Percentiles rank a stretch among this genome's conserved stretches.
Conservation (phyloP, 805 yeast species). For the Suhomyces sp. region DNA sequence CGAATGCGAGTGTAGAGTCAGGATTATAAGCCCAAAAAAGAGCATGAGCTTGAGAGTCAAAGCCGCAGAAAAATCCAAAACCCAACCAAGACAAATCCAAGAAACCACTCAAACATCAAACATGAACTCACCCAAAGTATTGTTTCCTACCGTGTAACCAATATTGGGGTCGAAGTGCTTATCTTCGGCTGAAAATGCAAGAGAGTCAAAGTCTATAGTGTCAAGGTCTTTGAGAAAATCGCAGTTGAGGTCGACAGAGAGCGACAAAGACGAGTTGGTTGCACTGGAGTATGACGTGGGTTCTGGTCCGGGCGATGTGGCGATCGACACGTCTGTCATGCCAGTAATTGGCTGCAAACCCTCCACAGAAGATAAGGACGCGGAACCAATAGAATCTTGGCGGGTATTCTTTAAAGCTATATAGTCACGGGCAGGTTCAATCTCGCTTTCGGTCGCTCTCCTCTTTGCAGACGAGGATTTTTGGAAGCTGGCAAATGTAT, state of each 20-base stretch:
- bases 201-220: neutral
- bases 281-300: neutral
- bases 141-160: neutral
- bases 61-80: neutral
- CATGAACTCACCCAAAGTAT: neutral
- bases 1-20: neutral
- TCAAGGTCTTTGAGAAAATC: neutral
- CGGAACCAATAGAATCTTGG: neutral
- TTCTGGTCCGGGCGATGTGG: neutral
- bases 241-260: neutral
- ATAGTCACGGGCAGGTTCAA: neutral
- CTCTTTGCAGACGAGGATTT: neutral
- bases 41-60: neutral
- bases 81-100: neutral
- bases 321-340: neutral
- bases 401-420: neutral
- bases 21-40: neutral
- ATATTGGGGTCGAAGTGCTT: neutral
- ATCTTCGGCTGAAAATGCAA: neutral
- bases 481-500: conserved; percentile 13
- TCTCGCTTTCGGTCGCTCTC: neutral
- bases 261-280: neutral
- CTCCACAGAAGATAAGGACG: neutral
- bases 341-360: neutral
- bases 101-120: neutral